Conservation (phyloP, 2,329 filamentous ascomycete species). For the Stromatinia cepivora region DNA sequence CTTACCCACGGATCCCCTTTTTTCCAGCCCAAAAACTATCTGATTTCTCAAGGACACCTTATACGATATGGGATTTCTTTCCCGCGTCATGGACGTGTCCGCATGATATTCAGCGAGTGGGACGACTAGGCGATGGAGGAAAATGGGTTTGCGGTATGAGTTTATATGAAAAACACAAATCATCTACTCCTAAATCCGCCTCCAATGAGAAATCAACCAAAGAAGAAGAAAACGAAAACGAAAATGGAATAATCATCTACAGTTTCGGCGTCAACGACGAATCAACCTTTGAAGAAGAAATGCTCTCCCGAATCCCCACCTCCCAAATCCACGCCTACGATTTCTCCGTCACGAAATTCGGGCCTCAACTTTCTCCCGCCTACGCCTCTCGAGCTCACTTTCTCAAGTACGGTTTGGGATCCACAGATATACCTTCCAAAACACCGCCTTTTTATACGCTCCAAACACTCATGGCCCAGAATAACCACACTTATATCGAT, state of each 20-base stretch:
- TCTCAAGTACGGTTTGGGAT: constrained; percentile 41
- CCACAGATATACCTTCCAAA: constrained; percentile 35
- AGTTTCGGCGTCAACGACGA: constrained; percentile 45
- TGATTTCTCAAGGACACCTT: constrained; percentile 37
- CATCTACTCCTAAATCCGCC: background rate
- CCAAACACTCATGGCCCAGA: constrained; percentile 43
- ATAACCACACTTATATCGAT: constrained; percentile 45
- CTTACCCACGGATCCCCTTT: constrained; percentile 32
- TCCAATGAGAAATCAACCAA: background rate
- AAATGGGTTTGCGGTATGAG: constrained; percentile 48
- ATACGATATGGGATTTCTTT: constrained; percentile 46
- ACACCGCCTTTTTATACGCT: constrained; percentile 43
- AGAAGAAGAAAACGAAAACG: constrained; percentile 21
- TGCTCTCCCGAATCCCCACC: constrained; percentile 44
- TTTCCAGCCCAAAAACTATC: constrained; percentile 33
- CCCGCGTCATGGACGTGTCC: constrained; percentile 46
- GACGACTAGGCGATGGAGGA: constrained; percentile 46
- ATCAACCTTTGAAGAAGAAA: constrained; percentile 45
- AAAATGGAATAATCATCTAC: constrained; percentile 41
- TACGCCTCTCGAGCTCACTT: constrained; percentile 40
- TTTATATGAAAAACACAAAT: constrained; percentile 38
- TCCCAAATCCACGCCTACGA: constrained; percentile 45
- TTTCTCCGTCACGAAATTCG: constrained; percentile 43
- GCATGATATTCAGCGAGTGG: constrained; percentile 45
- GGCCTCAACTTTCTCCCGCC: constrained; percentile 27